Conservation (phyloP, 1,284 basidiomycete genomes). For the Trichosporon sp. region DNA sequence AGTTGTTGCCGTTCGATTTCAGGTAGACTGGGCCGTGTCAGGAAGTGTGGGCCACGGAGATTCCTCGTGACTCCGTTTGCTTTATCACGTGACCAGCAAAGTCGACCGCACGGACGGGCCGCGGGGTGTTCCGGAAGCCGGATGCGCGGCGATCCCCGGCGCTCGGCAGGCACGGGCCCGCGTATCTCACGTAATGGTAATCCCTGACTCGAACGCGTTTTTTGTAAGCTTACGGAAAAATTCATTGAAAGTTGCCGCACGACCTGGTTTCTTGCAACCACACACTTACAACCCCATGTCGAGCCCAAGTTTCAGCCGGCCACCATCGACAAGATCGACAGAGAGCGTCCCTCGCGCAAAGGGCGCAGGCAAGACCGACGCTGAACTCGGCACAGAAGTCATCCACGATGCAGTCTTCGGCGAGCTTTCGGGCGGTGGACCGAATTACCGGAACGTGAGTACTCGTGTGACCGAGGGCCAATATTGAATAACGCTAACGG, state of each 20-base stretch:
- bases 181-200: neutral
- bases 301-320: neutral
- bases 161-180: too few relatives aligned
- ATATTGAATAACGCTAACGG: neutral
- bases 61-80: too few relatives aligned
- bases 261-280: neutral
- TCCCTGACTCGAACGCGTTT: neutral
- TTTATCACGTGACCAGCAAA: too few relatives aligned
- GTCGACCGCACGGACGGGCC: too few relatives aligned
- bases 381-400: conserved; percentile 21
- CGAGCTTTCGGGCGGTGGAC: conserved; percentile 36
- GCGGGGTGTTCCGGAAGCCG: too few relatives aligned
- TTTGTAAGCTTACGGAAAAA: neutral
- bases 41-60: too few relatives aligned
- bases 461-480: neutral
- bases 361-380: conserved; percentile 9
- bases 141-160: too few relatives aligned
- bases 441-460: conserved; percentile 42
- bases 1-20: too few relatives aligned
- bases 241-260: neutral
- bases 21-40: too few relatives aligned
- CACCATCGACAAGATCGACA: neutral
- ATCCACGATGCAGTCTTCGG: conserved; percentile 43
- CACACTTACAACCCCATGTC: neutral
- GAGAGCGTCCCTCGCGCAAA: neutral